These are phyloP conservation scores for Fusarium zealandicum DNA, from an alignment of 2,329 filamentous ascomycete genomes.

Conservation along the genomic window DNA sequence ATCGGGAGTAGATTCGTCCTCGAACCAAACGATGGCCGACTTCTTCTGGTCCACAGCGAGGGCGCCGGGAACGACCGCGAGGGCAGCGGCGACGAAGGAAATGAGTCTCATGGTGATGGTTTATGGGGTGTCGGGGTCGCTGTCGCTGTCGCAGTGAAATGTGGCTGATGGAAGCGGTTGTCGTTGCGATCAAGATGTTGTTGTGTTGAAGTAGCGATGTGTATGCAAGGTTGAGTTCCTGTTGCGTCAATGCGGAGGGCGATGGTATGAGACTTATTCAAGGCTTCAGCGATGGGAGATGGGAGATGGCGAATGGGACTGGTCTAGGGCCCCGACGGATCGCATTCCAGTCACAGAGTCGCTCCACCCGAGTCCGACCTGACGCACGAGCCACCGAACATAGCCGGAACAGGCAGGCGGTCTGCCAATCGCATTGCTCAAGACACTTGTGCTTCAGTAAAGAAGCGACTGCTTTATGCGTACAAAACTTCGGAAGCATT, in stretches of 20 bases:
- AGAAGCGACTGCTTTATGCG: not conserved
- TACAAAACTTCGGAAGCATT: too few relatives aligned
- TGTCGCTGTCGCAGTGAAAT: conserved; percentile 4
- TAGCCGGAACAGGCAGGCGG: conserved; percentile 26
- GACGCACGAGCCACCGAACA: conserved; percentile 21
- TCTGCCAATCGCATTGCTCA: conserved; percentile 21
- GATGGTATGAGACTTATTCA: conserved; percentile 27
- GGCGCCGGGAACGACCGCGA: conserved; percentile 65
- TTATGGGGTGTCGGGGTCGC: not conserved
- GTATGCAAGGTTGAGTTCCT: conserved; percentile 5
- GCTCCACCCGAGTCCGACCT: conserved; percentile 27
- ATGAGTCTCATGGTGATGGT: conserved; percentile 68
- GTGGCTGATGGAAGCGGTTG: not conserved
- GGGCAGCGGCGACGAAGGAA: conserved; percentile 59
- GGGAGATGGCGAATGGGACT: conserved; percentile 13
- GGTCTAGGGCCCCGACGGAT: conserved; percentile 15
- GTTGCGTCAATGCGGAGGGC: conserved; percentile 21
- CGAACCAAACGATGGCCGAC: conserved; percentile 80
- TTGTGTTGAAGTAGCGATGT: not conserved
- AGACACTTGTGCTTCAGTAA: conserved; percentile 14
- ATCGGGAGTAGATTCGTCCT: conserved; percentile 68
- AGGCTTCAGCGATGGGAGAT: conserved; percentile 8
- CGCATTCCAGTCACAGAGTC: conserved; percentile 15
- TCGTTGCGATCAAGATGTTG: conserved; percentile 7
- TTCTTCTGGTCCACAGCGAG: conserved; percentile 72